phyloP scores from a whole-genome alignment of 495 filamentous ascomycete species.

The Penicillium macrosclerotiorum region DNA sequence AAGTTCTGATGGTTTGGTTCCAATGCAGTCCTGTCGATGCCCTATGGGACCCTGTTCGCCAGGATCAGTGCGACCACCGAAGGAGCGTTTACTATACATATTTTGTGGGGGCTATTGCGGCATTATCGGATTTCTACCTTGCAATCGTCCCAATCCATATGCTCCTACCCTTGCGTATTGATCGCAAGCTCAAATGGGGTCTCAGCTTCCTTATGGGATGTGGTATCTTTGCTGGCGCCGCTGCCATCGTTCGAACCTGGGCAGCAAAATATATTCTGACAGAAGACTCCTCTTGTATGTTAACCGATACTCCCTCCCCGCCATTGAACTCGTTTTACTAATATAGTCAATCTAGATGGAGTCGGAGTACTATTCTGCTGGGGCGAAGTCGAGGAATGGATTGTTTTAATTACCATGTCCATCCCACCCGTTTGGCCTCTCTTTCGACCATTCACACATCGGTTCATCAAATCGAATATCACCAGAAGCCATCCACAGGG shows the following conservation, averaged over 20 bases:
- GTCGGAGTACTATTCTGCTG: slow-evolving; percentile 23
- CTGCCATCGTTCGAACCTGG: slow-evolving; percentile 27
- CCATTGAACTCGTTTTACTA: background rate
- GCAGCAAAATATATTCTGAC: slow-evolving; percentile 23
- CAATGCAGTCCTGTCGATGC: slow-evolving; percentile 21
- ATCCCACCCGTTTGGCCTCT: slow-evolving; percentile 28
- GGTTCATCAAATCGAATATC: slow-evolving; percentile 21
- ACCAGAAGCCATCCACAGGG: slow-evolving; percentile 9
- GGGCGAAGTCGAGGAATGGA: slow-evolving; percentile 29
- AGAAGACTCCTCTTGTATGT: slow-evolving; percentile 25
- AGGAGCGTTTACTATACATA: slow-evolving; percentile 28
- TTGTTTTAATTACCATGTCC: slow-evolving; percentile 28
- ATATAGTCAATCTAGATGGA: slow-evolving; percentile 12
- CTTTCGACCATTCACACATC: slow-evolving; percentile 23
- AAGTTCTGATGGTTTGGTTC: slow-evolving; percentile 23
- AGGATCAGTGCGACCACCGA: slow-evolving; percentile 18
- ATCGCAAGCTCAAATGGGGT: slow-evolving; percentile 28
- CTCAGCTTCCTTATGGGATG: slow-evolving; percentile 27
- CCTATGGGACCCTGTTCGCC: slow-evolving; percentile 22
- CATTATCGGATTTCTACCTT: slow-evolving; percentile 24
- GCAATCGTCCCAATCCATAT: slow-evolving; percentile 25
- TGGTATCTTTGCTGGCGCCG: slow-evolving; percentile 24
- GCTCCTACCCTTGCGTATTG: slow-evolving; percentile 21
- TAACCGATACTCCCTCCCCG: too few relatives aligned
- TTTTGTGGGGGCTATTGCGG: slow-evolving; percentile 22